Evolutionary conservation across 2,329 filamentous ascomycete species (phyloP), one percentile per base, ranked within the genome.

Genomic region (Clonostachys solani): DNA sequence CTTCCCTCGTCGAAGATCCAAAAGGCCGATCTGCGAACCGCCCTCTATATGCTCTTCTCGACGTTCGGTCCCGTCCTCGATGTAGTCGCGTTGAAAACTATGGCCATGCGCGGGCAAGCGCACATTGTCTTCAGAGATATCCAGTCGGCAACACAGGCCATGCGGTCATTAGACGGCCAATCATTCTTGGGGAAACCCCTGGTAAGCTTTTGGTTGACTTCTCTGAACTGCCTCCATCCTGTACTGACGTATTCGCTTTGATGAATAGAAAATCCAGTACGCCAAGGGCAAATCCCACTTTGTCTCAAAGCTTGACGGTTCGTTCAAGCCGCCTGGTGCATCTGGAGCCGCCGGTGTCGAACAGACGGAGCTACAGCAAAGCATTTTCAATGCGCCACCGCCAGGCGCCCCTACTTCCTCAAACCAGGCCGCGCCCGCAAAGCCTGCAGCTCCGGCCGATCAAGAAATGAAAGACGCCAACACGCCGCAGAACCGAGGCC

Each of bases 21-120:
- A 60, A 99, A 97, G 67, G 76, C 81, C 51, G 92, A 97, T 64
- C 72, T 99, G 40, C 85, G 91, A 59, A 86, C 89, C 42, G 86
- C 87, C 6, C 78, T 99, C 33, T 99, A 99, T 71, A 88, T 91
- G 66, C 80, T 97, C 12, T 97, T 97, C 66, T 90, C 91, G 12
- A 95, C 91, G 13, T 95, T 96, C 63, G 94, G 94, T 38, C 84
- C 90, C 1, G 87, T 99, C 15, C 81, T 99, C 49, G 94, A 99
- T 63, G 82, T 99, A 17, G 87, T 96, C 43, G 89, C 89, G 33
- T 75, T 96, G 57, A 95, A 91, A 72, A 95, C 89, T 2, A 77
- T 78, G 65, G 90, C 90, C 71, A 96, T 97, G 92, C 86, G 94
- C 44, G 94, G 94, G 4, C 94, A 99, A 69, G 94, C 94, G 51